phyloP scores from a whole-genome alignment of 2,329 filamentous ascomycete genomes.

The Magnaporthales sp. region DNA sequence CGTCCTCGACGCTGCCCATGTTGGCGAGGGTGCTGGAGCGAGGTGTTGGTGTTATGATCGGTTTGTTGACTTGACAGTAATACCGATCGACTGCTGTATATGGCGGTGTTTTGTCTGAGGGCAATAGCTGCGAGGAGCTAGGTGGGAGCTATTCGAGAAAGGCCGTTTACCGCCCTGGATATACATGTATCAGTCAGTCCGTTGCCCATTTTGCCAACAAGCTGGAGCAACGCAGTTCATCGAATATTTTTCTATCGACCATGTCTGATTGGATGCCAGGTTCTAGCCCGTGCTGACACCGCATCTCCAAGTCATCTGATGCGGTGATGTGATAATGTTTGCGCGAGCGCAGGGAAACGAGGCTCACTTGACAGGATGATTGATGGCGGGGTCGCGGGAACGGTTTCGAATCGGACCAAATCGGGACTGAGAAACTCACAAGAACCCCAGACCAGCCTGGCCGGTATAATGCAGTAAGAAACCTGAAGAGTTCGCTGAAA shows the following conservation, averaged over 20 bases:
- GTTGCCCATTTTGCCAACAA: background rate
- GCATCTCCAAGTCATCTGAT: background rate
- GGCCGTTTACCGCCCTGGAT: background rate
- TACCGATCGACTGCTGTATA: background rate
- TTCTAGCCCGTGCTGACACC: background rate
- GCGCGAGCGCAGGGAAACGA: background rate
- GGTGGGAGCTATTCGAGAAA: background rate
- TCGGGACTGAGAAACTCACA: background rate
- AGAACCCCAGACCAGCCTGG: background rate
- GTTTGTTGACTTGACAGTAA: background rate
- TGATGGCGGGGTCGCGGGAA: background rate
- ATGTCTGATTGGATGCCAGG: background rate
- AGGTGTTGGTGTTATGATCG: background rate
- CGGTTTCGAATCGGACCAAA: background rate
- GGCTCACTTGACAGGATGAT: background rate
- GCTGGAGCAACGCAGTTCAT: background rate
- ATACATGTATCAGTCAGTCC: background rate
- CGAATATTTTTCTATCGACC: background rate
- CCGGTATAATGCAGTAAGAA: background rate
- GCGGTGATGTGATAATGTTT: background rate
- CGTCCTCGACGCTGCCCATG: slow-evolving; percentile 28
- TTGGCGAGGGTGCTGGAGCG: slow-evolving; percentile 9
- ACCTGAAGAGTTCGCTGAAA: background rate
- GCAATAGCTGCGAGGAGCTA: background rate
- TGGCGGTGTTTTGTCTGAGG: background rate